Base-by-base conservation (phyloP, 2,329 filamentous ascomycete species). In the Aspergillus fructus region DNA sequence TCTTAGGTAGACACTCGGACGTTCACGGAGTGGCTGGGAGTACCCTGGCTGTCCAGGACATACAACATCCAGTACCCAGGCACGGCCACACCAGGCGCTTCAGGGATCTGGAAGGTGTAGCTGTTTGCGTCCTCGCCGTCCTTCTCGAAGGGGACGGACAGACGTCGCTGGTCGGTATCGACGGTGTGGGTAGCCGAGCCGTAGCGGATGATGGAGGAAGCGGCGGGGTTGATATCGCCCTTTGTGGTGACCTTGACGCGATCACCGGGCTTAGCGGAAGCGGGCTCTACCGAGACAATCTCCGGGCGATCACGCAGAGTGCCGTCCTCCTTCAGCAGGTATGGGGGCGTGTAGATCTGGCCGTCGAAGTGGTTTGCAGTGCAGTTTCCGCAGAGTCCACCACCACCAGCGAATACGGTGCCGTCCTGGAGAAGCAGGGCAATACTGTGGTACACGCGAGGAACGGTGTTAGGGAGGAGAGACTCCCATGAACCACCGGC, bases 271-370 rank as follows among this genome's bases (percentile, higher is more conserved):
- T 3, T 30, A 1, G 27, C 27, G 2, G 8, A 9, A 4, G 27
- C 3, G 4, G 23, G 17, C 34, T 40, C 52, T 2, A 49, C 24
- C 1, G 27, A 30, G 27, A 30, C 27, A 30, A 30, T 4, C 27
- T 30, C 27, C 9, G 27, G 27, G 4, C 56, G 56, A 33, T n/a
- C 6, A 4, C 13, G 13, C 24, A 7, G 9, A 4, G 27, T 30
- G 11, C 60, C 58, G 11, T 55, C 39, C 11, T 7, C 19, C 5
- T 30, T 37, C 17, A 83, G 79, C 0, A 86, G 78, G 59, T 86
- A 86, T 0, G 80, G 78, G 0, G 84, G 84, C 4, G 74, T 76
- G 66, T 79, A 86, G 52, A 86, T 79, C 66, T 86, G 78, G 5
- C 68, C 81, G 58, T 86, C 81, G 40, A 75, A 76, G 60, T 86